phyloP scores from a whole-genome alignment of 2,329 filamentous ascomycete genomes.

The Colletotrichum horii region DNA sequence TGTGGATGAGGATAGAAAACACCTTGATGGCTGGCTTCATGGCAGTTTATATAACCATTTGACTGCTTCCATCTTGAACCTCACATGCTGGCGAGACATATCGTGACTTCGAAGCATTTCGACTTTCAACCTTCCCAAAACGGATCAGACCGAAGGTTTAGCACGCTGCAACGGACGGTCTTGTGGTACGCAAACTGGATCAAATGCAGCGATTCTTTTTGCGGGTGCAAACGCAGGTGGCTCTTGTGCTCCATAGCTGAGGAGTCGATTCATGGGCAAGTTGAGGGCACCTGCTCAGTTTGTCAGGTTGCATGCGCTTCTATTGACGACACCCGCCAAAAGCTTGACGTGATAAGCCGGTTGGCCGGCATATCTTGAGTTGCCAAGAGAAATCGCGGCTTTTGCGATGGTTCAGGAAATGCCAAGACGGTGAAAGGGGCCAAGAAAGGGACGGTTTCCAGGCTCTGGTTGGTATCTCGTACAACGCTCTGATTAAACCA shows the following conservation, averaged over 20 bases:
- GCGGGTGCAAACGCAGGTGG: background rate
- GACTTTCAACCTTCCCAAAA: conserved; percentile 14
- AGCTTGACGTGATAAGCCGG: conserved; percentile 3
- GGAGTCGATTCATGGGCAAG: background rate
- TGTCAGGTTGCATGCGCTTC: background rate
- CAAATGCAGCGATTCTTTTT: background rate
- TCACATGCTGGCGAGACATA: background rate
- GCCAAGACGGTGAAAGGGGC: conserved; percentile 10
- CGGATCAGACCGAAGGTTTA: background rate
- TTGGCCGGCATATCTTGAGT: background rate
- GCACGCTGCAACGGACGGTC: background rate
- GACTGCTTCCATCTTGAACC: background rate
- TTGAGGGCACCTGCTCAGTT: background rate
- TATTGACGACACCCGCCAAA: conserved; percentile 2
- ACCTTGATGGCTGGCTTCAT: conserved; percentile 11
- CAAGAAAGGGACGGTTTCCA: background rate
- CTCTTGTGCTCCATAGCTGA: background rate
- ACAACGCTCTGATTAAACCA: background rate
- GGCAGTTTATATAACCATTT: conserved; percentile 3
- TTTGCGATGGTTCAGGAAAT: conserved; percentile 7
- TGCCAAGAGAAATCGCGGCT: conserved; percentile 17
- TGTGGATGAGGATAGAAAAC: background rate
- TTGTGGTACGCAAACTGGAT: background rate
- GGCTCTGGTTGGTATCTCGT: background rate
- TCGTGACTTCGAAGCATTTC: background rate